These are phyloP conservation scores for Marsdenia floribunda DNA, from an alignment of 257 asterid genomes.

Conservation along the genomic window DNA sequence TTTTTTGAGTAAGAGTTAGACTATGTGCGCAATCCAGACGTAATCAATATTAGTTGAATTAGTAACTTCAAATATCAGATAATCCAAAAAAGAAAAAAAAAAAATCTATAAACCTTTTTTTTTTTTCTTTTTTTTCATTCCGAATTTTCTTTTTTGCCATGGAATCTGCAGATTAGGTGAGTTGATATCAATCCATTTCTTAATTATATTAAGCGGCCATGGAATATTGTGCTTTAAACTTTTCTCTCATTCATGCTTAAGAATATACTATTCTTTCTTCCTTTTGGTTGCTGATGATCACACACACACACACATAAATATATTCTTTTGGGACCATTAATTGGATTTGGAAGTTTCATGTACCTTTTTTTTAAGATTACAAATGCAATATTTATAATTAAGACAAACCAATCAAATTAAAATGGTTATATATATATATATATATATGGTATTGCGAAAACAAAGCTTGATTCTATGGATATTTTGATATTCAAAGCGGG, in stretches of 20 bases:
- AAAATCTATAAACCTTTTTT: background rate
- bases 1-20: too few relatives aligned
- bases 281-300: slow-evolving; percentile 5
- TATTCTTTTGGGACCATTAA: background rate
- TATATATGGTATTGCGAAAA: background rate
- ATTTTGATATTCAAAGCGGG: background rate
- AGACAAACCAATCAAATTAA: background rate
- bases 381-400: background rate
- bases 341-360: background rate
- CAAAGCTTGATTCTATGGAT: background rate
- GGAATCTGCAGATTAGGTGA: background rate
- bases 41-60: too few relatives aligned
- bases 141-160: background rate
- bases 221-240: background rate
- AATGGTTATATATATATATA: background rate
- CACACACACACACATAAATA: too few relatives aligned
- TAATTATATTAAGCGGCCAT: too few relatives aligned
- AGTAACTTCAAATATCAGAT: too few relatives aligned
- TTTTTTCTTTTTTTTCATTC: background rate
- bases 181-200: background rate
- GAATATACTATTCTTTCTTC: background rate
- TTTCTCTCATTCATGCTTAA: background rate
- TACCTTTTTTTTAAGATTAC: background rate
- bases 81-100: background rate
- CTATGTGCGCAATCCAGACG: too few relatives aligned